These are phyloP conservation scores for Hortiboletus campestris DNA, from an alignment of 768 basidiomycete genomes.

Conservation along the genomic window DNA sequence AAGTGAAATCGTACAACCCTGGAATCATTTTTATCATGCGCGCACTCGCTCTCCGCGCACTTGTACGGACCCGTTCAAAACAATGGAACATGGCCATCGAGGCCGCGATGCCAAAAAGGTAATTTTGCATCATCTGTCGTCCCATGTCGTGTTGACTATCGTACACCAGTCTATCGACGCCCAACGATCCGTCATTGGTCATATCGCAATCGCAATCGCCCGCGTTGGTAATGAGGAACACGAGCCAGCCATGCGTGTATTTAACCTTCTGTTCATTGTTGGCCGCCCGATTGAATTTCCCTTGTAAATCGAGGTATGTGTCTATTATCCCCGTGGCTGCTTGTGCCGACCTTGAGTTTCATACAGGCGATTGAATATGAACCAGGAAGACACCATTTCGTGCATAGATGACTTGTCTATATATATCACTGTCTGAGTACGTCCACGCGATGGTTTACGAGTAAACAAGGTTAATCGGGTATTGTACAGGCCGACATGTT, in stretches of 20 bases:
- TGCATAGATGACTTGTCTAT: slow-evolving; percentile 1
- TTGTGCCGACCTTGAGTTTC: background rate
- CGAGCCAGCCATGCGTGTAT: background rate
- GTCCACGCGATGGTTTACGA: background rate
- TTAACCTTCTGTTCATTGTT: slow-evolving; percentile 9
- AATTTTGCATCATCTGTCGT: background rate
- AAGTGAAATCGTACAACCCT: background rate
- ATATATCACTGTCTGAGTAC: slow-evolving; percentile 3
- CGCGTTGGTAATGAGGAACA: background rate
- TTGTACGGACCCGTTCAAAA: background rate
- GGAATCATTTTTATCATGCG: background rate
- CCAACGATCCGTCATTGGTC: background rate
- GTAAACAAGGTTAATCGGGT: background rate
- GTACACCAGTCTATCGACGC: background rate
- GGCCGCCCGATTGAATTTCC: slow-evolving; percentile 3
- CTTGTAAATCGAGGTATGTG: slow-evolving; percentile 9
- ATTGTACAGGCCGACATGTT: slow-evolving; percentile 6
- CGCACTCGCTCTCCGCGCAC: background rate
- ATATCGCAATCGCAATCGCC: background rate
- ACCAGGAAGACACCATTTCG: slow-evolving; percentile 2
- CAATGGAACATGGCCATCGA: background rate
- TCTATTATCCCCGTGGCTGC: fast-evolving
- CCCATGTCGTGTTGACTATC: background rate
- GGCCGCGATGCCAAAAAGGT: slow-evolving; percentile 5
- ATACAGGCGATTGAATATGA: slow-evolving; percentile 3